Conservation (phyloP, 495 filamentous ascomycete species). For the Tuber aestivum region DNA sequence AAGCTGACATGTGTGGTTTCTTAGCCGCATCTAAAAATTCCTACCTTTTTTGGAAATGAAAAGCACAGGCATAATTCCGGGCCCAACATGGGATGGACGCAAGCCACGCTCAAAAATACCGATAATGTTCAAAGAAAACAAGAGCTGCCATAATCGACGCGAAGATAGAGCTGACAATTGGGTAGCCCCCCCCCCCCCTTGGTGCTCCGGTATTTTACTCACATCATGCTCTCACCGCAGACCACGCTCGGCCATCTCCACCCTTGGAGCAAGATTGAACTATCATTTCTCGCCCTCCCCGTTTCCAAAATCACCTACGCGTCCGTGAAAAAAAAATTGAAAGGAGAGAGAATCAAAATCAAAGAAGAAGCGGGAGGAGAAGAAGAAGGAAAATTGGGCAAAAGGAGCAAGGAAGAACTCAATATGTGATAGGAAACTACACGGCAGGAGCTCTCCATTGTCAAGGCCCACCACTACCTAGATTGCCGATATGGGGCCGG, state of each 20-base stretch:
- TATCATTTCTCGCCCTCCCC: not conserved
- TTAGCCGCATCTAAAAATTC: not conserved
- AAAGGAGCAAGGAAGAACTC: too few relatives aligned
- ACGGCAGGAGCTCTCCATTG: not conserved
- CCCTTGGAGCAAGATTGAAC: not conserved
- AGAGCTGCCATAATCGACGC: not conserved
- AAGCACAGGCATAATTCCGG: not conserved
- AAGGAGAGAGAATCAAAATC: not conserved
- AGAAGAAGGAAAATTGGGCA: not conserved
- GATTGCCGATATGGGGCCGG: not conserved
- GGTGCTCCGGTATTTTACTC: not conserved
- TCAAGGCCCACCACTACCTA: not conserved
- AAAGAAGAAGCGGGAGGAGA: not conserved
- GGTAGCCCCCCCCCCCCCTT: not conserved
- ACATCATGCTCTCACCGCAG: not conserved
- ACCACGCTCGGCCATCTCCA: not conserved
- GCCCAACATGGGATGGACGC: not conserved
- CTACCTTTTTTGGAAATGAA: not conserved
- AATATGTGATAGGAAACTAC: not conserved
- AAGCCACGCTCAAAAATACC: too few relatives aligned
- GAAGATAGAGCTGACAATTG: not conserved
- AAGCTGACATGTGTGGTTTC: not conserved
- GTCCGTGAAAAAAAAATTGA: not conserved
- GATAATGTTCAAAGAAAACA: not conserved
- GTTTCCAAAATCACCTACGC: not conserved